Evolutionary conservation across 139 green algal genomes (phyloP), one percentile per base, ranked within the genome.

Genomic region (Coccomyxa sp.): DNA sequence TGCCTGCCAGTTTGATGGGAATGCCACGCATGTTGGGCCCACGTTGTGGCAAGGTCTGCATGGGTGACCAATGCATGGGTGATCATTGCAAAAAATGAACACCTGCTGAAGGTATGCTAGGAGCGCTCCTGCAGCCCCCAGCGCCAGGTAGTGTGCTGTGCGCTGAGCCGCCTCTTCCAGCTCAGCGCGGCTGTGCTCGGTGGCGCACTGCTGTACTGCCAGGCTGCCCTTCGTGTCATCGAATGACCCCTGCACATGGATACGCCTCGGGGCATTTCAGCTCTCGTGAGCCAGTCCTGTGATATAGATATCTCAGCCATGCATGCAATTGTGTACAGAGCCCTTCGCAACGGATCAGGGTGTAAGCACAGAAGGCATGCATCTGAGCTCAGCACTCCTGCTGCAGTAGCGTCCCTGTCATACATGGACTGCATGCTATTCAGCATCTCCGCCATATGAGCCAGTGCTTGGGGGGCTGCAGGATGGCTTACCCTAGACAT

Each of bases 71-170:
- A n/a, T n/a, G n/a, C n/a, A n/a, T n/a, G n/a, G n/a, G 24, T 22
- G 58, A 41, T 16, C 37, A 39, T 58, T 31, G 10, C 64, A 70
- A n/a, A 18, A 54, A 75, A 27, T 33, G 10, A 64, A 39, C 22
- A 37, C 40, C n/a, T 73, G n/a, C 64, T 75, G 38, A 75, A 35
- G n/a, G 34, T 58, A 83, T 79, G 77, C 78, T 29, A 95, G 74
- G 44, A 95, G 79, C 0, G 90, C 91, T 6, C 90, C 89, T 35
- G 90, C 85, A 22, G 91, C 91, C 0, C 88, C 91, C 70, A 89
- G 74, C 0, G 87, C 89, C 22, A 94, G 81, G 81, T 94, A 94
- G 50, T 78, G 38, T 34, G 40, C 41, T 37, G 41, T 77, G 16
- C 76, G 75, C 16, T 80, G 37, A 24, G 69, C 74, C 10, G 29